These are phyloP conservation scores for Leccinum longicurvipes DNA, from an alignment of 768 basidiomycete species.

Conservation along the genomic window DNA sequence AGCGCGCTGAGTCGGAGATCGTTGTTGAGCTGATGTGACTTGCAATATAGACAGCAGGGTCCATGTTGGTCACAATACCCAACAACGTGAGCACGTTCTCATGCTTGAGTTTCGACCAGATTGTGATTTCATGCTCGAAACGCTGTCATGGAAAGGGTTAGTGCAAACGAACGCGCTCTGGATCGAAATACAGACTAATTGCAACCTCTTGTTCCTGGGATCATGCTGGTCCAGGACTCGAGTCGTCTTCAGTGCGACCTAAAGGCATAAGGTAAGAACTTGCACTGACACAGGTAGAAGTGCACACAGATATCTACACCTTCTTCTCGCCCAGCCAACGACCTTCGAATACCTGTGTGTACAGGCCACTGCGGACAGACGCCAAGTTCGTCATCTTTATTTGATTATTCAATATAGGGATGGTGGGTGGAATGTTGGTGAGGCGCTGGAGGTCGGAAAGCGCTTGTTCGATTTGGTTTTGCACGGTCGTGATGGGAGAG, in stretches of 20 bases:
- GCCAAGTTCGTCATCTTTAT: slow-evolving; percentile 34
- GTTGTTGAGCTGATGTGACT: neutral
- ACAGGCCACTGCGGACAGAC: slow-evolving; percentile 49
- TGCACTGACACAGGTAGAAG: neutral
- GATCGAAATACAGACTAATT: slow-evolving; percentile 15
- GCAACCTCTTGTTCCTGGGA: slow-evolving; percentile 41
- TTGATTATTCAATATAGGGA: slow-evolving; percentile 54
- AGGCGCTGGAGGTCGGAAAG: slow-evolving; percentile 45
- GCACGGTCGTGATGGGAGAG: slow-evolving; percentile 26
- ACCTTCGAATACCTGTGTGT: slow-evolving; percentile 55
- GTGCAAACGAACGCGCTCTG: neutral
- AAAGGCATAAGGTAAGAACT: neutral
- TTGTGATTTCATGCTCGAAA: slow-evolving; percentile 52
- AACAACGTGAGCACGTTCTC: slow-evolving; percentile 47
- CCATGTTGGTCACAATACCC: slow-evolving; percentile 54
- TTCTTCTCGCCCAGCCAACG: slow-evolving; percentile 53
- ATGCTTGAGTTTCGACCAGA: slow-evolving; percentile 52
- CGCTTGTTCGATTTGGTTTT: slow-evolving; percentile 43
- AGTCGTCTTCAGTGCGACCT: slow-evolving; percentile 59
- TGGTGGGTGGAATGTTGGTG: slow-evolving; percentile 51
- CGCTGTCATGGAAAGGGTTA: slow-evolving; percentile 33
- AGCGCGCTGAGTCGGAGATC: neutral
- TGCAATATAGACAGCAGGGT: slow-evolving; percentile 50
- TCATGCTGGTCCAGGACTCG: slow-evolving; percentile 45
- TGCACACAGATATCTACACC: slow-evolving; percentile 25